These are phyloP conservation scores for Streptanthus diversifolius DNA, from an alignment of 345 rosid genomes.

Conservation along the genomic window DNA sequence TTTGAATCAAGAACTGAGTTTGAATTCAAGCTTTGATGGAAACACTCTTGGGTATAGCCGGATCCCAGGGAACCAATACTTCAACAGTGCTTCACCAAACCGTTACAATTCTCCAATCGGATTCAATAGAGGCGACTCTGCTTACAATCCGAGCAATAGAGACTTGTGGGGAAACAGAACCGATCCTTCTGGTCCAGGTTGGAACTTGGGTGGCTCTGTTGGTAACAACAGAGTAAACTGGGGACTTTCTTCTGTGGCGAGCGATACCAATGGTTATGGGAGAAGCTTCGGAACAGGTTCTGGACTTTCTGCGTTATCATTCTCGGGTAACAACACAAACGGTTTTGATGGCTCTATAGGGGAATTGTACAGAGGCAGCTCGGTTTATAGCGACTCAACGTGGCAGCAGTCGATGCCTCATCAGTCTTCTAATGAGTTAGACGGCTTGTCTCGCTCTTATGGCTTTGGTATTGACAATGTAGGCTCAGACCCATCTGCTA, in stretches of 20 bases:
- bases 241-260: conserved; percentile 52
- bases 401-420: conserved; percentile 50
- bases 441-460: conserved; percentile 54
- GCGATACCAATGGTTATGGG: conserved; percentile 41
- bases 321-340: conserved; percentile 57
- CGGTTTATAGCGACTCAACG: conserved; percentile 67
- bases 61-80: conserved; percentile 50
- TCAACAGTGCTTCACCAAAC: conserved; percentile 52
- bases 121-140: conserved; percentile 54
- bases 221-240: conserved; percentile 73
- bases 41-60: conserved; percentile 65
- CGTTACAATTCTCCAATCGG: conserved; percentile 73
- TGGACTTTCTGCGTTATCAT: conserved; percentile 43
- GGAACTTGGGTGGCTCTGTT: conserved; percentile 55
- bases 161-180: conserved; percentile 84
- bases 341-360: conserved; percentile 63
- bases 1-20: conserved; percentile 64
- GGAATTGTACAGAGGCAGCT: conserved; percentile 55
- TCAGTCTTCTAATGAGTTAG: conserved; percentile 56
- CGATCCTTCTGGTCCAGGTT: conserved; percentile 49
- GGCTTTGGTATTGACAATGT: conserved; percentile 60
- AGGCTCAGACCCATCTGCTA: conserved; percentile 58
- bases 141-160: conserved; percentile 51
- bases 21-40: conserved; percentile 58
- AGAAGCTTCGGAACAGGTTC: conserved; percentile 49